Conservation (phyloP, 2,329 filamentous ascomycete species). For the Davidsoniella australis region DNA sequence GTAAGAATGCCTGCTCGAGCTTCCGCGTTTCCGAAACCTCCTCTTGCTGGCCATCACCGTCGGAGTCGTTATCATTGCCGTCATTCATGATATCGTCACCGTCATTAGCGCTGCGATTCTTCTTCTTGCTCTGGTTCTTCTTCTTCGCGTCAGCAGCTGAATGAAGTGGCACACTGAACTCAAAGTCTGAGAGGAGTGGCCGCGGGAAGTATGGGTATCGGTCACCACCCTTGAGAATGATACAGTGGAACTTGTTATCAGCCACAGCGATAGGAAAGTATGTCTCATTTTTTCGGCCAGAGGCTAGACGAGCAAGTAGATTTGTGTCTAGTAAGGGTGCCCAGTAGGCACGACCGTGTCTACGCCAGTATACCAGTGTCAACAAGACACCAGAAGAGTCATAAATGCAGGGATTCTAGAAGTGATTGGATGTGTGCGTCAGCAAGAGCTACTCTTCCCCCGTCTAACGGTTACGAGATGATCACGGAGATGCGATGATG, state of each 20-base stretch:
- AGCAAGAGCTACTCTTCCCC: not conserved
- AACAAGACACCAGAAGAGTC: slow-evolving; percentile 81
- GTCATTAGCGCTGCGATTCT: slow-evolving; percentile 21
- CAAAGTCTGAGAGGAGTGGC: slow-evolving; percentile 81
- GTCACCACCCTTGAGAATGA: slow-evolving; percentile 93
- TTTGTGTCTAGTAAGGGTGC: slow-evolving; percentile 83
- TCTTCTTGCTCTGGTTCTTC: slow-evolving; percentile 14
- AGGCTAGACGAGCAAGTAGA: slow-evolving; percentile 62
- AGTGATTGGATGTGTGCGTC: not conserved
- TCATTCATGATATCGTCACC: slow-evolving; percentile 14
- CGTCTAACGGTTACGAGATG: too few species aligned
- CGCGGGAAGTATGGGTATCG: slow-evolving; percentile 84
- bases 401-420: slow-evolving; percentile 83
- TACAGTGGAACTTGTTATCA: slow-evolving; percentile 86
- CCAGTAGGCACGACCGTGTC: slow-evolving; percentile 72
- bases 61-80: slow-evolving; percentile 21
- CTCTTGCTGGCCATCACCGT: slow-evolving; percentile 19
- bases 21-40: slow-evolving; percentile 33
- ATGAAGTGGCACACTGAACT: slow-evolving; percentile 64
- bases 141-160: slow-evolving; percentile 18
- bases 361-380: slow-evolving; percentile 80
- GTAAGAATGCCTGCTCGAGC: slow-evolving; percentile 69
- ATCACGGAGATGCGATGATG: too few species aligned
- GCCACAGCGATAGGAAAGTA: slow-evolving; percentile 96
- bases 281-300: slow-evolving; percentile 68